Percentiles rank a stretch among this genome's conserved stretches.
phyloP scores from a whole-genome alignment of 2,329 filamentous ascomycete species.

The Paraphoma chrysanthemicola region DNA sequence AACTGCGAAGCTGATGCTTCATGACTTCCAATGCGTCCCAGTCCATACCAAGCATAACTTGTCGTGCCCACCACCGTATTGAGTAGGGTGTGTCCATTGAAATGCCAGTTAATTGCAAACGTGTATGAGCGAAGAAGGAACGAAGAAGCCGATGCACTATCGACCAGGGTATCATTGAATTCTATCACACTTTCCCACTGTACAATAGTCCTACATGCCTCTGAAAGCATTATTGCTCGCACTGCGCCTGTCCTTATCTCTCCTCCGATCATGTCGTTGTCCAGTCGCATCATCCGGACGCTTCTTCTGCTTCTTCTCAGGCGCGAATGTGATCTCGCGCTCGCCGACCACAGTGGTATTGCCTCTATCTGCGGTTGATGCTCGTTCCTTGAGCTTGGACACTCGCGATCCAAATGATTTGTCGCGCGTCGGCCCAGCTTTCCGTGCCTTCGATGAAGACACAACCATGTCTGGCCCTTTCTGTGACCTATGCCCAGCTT shows the following conservation, averaged over 20 bases:
- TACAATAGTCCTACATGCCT: slow-evolving; percentile 57
- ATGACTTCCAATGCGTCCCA: no score
- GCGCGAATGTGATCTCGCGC: slow-evolving; percentile 76
- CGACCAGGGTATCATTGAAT: slow-evolving; percentile 13
- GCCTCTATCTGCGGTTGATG: slow-evolving; percentile 14
- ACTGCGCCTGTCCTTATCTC: slow-evolving; percentile 67
- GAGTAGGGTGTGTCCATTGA: no score
- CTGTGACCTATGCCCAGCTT: slow-evolving; percentile 58
- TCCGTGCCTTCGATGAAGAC: slow-evolving; percentile 54
- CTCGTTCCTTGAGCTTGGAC: slow-evolving; percentile 44
- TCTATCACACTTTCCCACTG: not conserved
- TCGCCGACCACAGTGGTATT: slow-evolving; percentile 55
- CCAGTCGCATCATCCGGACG: slow-evolving; percentile 37
- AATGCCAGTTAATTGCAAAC: no score
- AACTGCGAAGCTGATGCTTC: no score
- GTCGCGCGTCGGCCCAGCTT: slow-evolving; percentile 55
- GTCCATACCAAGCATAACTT: no score
- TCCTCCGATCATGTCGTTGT: slow-evolving; percentile 47
- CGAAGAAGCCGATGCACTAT: not conserved
- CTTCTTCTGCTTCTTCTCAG: slow-evolving; percentile 58
- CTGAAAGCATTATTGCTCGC: slow-evolving; percentile 80
- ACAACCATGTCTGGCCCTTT: slow-evolving; percentile 60
- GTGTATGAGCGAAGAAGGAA: not conserved
- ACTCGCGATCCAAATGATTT: slow-evolving; percentile 66
- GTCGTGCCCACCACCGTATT: no score